Base-by-base conservation (phyloP, 192 early-diverging fungal species). In the Powellomyces hirtus region DNA sequence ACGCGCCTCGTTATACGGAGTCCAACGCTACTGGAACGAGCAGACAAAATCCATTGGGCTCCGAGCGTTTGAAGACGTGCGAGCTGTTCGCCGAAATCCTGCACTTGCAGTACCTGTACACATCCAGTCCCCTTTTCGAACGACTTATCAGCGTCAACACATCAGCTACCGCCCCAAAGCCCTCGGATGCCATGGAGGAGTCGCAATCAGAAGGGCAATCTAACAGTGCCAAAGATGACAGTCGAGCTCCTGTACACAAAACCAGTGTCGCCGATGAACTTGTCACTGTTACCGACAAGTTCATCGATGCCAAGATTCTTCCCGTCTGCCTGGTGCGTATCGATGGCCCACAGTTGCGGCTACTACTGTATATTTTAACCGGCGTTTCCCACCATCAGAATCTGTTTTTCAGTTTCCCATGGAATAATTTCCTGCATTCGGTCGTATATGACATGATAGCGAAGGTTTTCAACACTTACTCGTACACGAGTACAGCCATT, bases 391-490 rank as follows among this genome's bases (percentile, higher is more conserved):
- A 11, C 13, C 20, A 34, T 10, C 65, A 85, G 68, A 86, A 92
- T 66, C 76, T 99, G 55, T 98, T 99, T 69, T 99, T 98, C 81
- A 75, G 81, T 35, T 95, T 93, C 69, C 88, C 90, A 36, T 97
- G 96, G 90, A 99, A 99, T 80, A 99, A 99, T 82, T 96, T 99
- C 75, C 73, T 99, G 67, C 97, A 99, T 73, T 94, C 92, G 26
- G 96, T 99, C 30, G 93, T 97, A 0, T 99, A 97, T 75, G 97
- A 99, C 74, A 96, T 98, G 87, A 86, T 98, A 71, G 94, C 95
- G 71, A 97, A 99, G 77, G 90, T 97, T 33, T 94, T 96, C 66
- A 96, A 97, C 74, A 89, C 93, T 36, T 94, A 91, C 30, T 88
- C 94, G 79, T 88, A 76, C 42, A 83, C 76, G 2, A 70, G 67